Evolutionary conservation across 441 rosid species (phyloP).

Genomic region (Rhodomyrtus psidioides): DNA sequence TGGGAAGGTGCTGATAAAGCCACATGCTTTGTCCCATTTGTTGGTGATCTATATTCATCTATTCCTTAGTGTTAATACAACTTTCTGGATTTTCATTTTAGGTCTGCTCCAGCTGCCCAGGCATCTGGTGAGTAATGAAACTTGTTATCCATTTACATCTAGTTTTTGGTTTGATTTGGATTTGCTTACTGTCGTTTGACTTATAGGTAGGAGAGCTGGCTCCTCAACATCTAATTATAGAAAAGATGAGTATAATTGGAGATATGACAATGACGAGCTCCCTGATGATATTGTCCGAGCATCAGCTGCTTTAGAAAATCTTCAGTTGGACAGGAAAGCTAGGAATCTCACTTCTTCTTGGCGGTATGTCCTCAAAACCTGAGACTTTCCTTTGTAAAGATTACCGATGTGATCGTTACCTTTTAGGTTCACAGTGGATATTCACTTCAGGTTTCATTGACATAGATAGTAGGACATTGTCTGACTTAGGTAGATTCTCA

Average conservation of each 20-base stretch:
- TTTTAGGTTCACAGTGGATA: neutral
- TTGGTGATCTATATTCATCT: neutral
- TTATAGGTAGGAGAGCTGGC: conserved; percentile 77
- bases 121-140: conserved; percentile 54
- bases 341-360: conserved; percentile 79
- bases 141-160: neutral
- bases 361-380: conserved; percentile 35
- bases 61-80: neutral
- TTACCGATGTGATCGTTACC: neutral
- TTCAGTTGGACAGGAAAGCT: conserved; percentile 92
- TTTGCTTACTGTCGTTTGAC: conserved; percentile 4
- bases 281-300: conserved; percentile 74
- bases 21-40: neutral
- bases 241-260: conserved; percentile 82
- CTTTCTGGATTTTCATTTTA: conserved; percentile 7
- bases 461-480: neutral
- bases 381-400: neutral
- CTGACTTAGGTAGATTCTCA: neutral
- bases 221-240: conserved; percentile 62
- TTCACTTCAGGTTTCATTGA: neutral
- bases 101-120: conserved; percentile 56
- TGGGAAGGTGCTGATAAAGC: conserved; percentile 54
- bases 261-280: conserved; percentile 58
- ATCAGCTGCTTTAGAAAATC: conserved; percentile 85
- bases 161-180: neutral